Conservation (phyloP, 2,329 filamentous ascomycete genomes). For the Phoma sp. region DNA sequence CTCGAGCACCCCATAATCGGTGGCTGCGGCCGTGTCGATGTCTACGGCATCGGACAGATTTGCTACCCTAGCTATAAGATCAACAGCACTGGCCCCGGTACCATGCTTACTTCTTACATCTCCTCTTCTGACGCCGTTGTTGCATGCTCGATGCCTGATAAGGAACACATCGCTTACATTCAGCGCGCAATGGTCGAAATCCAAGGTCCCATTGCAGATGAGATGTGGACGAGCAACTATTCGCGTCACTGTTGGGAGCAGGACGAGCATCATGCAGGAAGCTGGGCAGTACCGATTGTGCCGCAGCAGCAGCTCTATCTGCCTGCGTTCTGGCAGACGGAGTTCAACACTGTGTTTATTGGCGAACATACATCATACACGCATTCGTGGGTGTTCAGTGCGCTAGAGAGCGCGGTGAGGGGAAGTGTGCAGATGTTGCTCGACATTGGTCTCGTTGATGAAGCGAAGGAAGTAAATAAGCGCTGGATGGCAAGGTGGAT, state of each 20-base stretch:
- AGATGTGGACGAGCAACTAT: slow-evolving; percentile 69
- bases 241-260: slow-evolving; percentile 69
- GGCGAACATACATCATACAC: slow-evolving; percentile 72
- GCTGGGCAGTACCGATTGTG: slow-evolving; percentile 65
- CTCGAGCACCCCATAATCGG: slow-evolving; percentile 63
- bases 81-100: slow-evolving; percentile 64
- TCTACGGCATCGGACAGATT: slow-evolving; percentile 64
- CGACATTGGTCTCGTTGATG: slow-evolving; percentile 69
- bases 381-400: slow-evolving; percentile 71
- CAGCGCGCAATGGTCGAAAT: slow-evolving; percentile 69
- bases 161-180: slow-evolving; percentile 67
- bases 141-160: slow-evolving; percentile 58
- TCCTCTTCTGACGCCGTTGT: slow-evolving; percentile 52
- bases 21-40: slow-evolving; percentile 65
- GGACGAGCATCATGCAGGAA: slow-evolving; percentile 65
- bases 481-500: slow-evolving; percentile 74
- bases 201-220: slow-evolving; percentile 63
- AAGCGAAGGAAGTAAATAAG: slow-evolving; percentile 67
- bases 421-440: slow-evolving; percentile 68
- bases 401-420: slow-evolving; percentile 68
- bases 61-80: slow-evolving; percentile 72
- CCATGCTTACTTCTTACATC: slow-evolving; percentile 64
- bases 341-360: slow-evolving; percentile 70
- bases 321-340: slow-evolving; percentile 72
- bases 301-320: slow-evolving; percentile 72